Conservation (phyloP, 2,329 filamentous ascomycete genomes). For the Fusarium anguioides region DNA sequence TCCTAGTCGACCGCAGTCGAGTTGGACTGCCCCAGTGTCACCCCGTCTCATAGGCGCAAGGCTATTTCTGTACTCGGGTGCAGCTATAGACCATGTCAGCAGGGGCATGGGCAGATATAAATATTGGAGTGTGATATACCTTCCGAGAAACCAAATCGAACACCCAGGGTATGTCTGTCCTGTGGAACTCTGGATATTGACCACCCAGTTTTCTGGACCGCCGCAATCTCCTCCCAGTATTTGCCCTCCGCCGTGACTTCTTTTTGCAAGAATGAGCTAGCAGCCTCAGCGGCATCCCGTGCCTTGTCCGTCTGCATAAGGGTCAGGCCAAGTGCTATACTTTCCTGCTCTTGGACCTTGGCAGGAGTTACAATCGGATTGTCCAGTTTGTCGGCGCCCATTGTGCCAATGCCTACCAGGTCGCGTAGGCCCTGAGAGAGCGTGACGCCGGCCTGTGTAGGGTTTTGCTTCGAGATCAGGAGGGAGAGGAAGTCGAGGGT, state of each 20-base stretch:
- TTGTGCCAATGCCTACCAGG: constrained; percentile 76
- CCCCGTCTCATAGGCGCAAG: constrained; percentile 81
- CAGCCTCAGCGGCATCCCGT: constrained; percentile 77
- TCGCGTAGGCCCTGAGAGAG: constrained; percentile 78
- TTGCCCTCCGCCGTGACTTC: constrained; percentile 84
- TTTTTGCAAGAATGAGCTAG: constrained; percentile 76
- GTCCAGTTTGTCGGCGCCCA: constrained; percentile 75
- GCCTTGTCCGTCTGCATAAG: constrained; percentile 80
- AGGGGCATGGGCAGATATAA: neutral
- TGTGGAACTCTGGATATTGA: constrained; percentile 81
- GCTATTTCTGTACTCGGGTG: constrained; percentile 72
- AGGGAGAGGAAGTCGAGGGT: constrained; percentile 87
- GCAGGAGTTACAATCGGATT: constrained; percentile 68
- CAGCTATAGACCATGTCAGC: constrained; percentile 55
- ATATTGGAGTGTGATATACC: constrained; percentile 52
- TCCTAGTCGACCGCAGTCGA: constrained; percentile 72
- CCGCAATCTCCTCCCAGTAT: constrained; percentile 90
- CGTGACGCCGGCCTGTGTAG: constrained; percentile 74
- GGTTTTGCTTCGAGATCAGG: constrained; percentile 83
- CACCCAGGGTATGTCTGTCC: constrained; percentile 79
- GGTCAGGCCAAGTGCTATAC: constrained; percentile 76
- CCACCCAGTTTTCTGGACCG: constrained; percentile 87
- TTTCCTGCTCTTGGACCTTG: constrained; percentile 66
- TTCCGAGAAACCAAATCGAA: constrained; percentile 91
- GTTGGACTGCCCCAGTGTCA: constrained; percentile 77